Percentiles rank a stretch among this genome's conserved stretches.
These are phyloP conservation scores for Apiotrichum sp. DNA, from an alignment of 1,284 basidiomycete genomes.

Conservation along the genomic window DNA sequence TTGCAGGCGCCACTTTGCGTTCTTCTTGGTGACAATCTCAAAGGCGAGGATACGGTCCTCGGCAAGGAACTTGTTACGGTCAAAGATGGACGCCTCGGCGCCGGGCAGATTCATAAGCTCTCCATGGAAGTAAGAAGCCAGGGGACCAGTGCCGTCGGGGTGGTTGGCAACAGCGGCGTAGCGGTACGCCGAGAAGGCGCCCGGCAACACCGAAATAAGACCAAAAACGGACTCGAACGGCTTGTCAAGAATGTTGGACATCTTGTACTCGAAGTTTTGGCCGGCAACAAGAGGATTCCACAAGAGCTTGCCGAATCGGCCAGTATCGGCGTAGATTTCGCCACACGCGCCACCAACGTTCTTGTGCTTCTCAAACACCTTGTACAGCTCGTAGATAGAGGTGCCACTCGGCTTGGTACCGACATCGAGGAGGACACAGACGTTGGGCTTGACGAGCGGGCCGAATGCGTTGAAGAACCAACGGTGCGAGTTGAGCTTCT, in stretches of 20 bases:
- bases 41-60: slow-evolving; percentile 48
- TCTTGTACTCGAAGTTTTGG: slow-evolving; percentile 76
- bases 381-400: slow-evolving; percentile 71
- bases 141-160: slow-evolving; percentile 73
- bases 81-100: slow-evolving; percentile 45
- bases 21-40: slow-evolving; percentile 43
- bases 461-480: slow-evolving; percentile 91
- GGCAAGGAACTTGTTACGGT: slow-evolving; percentile 85
- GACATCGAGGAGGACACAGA: slow-evolving; percentile 81
- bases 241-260: slow-evolving; percentile 89
- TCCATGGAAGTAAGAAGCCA: slow-evolving; percentile 86
- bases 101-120: slow-evolving; percentile 28
- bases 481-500: slow-evolving; percentile 85
- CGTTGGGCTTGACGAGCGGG: slow-evolving; percentile 43
- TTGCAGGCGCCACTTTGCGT: slow-evolving; percentile 58
- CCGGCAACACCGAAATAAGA: slow-evolving; percentile 77
- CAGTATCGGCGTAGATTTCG: slow-evolving; percentile 77
- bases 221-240: slow-evolving; percentile 87
- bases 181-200: slow-evolving; percentile 87
- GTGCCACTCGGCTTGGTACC: slow-evolving; percentile 90
- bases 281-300: slow-evolving; percentile 83
- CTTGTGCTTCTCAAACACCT: slow-evolving; percentile 81
- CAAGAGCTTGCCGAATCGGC: slow-evolving; percentile 69
- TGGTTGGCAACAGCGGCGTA: slow-evolving; percentile 78
- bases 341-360: slow-evolving; percentile 92